phyloP scores from a whole-genome alignment of 371 early-diverging fungal species.

The Rhizopus arrhizus region DNA sequence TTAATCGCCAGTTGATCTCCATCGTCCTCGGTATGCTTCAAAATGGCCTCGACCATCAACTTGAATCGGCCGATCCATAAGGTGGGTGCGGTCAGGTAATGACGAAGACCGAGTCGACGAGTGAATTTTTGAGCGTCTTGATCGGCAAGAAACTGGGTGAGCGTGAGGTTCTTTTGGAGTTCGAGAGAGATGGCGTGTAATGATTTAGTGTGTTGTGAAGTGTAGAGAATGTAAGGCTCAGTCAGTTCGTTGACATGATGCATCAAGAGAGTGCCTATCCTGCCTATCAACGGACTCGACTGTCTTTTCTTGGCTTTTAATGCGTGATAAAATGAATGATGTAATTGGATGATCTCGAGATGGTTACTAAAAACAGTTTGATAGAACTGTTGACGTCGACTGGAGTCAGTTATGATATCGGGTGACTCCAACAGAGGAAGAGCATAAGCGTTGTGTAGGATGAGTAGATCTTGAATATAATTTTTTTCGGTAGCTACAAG shows the following conservation, averaged over 20 bases:
- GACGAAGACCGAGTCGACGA: constrained; percentile 35
- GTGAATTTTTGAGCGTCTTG: constrained; percentile 29
- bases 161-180: constrained; percentile 22
- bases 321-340: constrained; percentile 23
- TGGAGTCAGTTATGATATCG: constrained; percentile 5
- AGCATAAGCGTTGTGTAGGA: constrained; percentile 35
- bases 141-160: constrained; percentile 23
- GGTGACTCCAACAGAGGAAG: constrained; percentile 30
- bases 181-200: constrained; percentile 24
- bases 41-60: constrained; percentile 33
- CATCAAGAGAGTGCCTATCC: constrained; percentile 23
- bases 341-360: constrained; percentile 22
- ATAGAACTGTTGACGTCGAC: constrained; percentile 28
- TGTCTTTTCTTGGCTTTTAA: constrained; percentile 15
- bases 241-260: constrained; percentile 22
- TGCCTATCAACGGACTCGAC: constrained; percentile 21
- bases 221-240: constrained; percentile 29
- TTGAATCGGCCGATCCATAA: constrained; percentile 40
- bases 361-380: constrained; percentile 42
- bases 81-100: constrained; percentile 40
- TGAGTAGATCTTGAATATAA: constrained; percentile 33
- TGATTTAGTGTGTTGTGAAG: constrained; percentile 22
- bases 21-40: constrained; percentile 36
- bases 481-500: constrained; percentile 35
- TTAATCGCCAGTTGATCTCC: constrained; percentile 30